Evolutionary conservation across 2,329 filamentous ascomycete genomes (phyloP), one percentile per base, ranked within the genome.

Genomic region (Pseudogymnoascus sp.): DNA sequence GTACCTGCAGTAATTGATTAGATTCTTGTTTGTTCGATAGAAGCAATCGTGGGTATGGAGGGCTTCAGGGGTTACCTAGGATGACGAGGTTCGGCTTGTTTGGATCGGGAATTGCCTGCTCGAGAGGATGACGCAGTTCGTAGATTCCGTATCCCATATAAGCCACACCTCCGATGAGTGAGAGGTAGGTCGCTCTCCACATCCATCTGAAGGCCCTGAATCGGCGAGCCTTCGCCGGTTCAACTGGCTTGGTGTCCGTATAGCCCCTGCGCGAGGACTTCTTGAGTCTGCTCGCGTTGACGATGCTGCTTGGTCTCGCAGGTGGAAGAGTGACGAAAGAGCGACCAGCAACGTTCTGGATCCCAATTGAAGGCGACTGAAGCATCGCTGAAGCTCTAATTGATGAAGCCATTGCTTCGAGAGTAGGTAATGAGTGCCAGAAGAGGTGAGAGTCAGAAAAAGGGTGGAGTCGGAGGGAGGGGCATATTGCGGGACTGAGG

Each of bases 51-150:
- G 7, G 18, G 30, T 23, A 19, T 37, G 45, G 37, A 35, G 48
- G 52, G 55, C 7, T 21, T 61, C 60, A 64, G 62, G 60, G 63
- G 75, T 72, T 83, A 96, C 94, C 94, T 60, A 99, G 82, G 66
- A 99, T 85, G 52, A 99, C 94, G 61, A 99, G 81, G 9, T 92
- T 99, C 83, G 97, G 99, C 88, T 97, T 99, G 69, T 72, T 80
- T 60, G 92, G 89, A 74, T 96, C 90, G 15, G 89, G 85, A 64
- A 83, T 78, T 62, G 81, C 76, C 78, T 97, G 94, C 59, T 92
- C 87, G 41, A 81, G 80, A 8, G 92, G 92, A 74, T 95, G 82
- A 68, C 90, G 85, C 72, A 89, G 84, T 57, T 86, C 78, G 74
- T 92, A 96, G 76, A 96, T 87, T 71, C 83, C 82, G 74, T 94